A percentile compares a stretch with the other conserved stretches of the same genome.
These are phyloP conservation scores for Trametes pubescens DNA, from an alignment of 1,284 basidiomycete species.

Conservation along the genomic window DNA sequence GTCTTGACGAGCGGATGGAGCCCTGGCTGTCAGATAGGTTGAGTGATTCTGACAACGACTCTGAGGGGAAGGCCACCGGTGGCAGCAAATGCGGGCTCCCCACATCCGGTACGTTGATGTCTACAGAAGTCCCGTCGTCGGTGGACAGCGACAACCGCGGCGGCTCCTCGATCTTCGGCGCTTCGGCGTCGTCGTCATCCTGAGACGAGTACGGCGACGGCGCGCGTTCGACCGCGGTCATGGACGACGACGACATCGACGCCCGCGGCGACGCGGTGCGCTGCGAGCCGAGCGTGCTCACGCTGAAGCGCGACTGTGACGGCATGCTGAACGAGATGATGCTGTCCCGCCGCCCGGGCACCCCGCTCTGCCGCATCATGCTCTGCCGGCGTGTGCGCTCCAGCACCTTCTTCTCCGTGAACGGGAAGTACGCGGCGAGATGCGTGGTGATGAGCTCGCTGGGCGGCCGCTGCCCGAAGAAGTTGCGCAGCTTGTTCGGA, in stretches of 20 bases:
- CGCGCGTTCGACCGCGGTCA: constrained; percentile 30
- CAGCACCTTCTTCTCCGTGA: constrained; percentile 89
- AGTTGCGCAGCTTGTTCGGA: constrained; percentile 88
- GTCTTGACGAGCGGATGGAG: constrained; percentile 45
- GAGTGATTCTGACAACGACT: constrained; percentile 82
- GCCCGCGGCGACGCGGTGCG: constrained; percentile 53
- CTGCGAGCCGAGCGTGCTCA: constrained; percentile 70
- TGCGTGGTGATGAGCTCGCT: constrained; percentile 98
- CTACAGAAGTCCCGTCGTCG: constrained; percentile 57
- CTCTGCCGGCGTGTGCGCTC: constrained; percentile 87
- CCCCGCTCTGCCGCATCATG: constrained; percentile 64
- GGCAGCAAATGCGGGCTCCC: constrained; percentile 72
- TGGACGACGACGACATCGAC: constrained; percentile 56
- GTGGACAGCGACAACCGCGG: constrained; percentile 70
- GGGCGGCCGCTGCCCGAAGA: constrained; percentile 97
- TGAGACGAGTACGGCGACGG: constrained; percentile 36
- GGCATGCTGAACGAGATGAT: constrained; percentile 48
- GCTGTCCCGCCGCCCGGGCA: constrained; percentile 44
- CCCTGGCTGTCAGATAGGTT: constrained; percentile 55
- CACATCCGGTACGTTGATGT: constrained; percentile 12
- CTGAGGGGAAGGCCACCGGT: constrained; percentile 80
- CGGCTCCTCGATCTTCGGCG: constrained; percentile 44
- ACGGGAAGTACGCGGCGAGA: constrained; percentile 95
- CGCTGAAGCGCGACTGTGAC: constrained; percentile 67
- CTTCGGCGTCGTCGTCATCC: constrained; percentile 34